Conservation (phyloP, 139 green algal genomes). For the Micractinium conductrix region DNA sequence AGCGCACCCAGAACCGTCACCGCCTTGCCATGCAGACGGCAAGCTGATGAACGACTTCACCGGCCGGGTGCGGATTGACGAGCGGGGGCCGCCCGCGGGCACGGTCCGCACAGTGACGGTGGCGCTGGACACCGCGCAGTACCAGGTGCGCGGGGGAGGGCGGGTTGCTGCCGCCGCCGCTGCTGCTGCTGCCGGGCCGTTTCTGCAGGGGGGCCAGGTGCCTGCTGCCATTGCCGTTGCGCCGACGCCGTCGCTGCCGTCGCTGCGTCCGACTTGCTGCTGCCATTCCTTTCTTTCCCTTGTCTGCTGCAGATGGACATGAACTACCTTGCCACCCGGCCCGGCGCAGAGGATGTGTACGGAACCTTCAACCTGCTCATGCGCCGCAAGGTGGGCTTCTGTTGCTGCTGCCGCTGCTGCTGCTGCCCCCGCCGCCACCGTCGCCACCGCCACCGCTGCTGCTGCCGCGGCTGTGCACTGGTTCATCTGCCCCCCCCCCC, state of each 20-base stretch:
- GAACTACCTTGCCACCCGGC: conserved; percentile 55
- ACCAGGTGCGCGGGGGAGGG: conserved; percentile 83
- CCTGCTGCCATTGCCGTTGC: too few relatives aligned
- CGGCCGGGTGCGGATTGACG: conserved; percentile 73
- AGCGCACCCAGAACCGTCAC: too few relatives aligned
- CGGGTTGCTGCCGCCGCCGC: too few relatives aligned
- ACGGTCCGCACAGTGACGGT: conserved; percentile 80
- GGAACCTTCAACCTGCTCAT: conserved; percentile 91
- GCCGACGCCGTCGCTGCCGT: too few relatives aligned
- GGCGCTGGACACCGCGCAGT: conserved; percentile 94
- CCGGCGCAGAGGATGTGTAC: conserved; percentile 79
- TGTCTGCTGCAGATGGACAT: conserved; percentile 51
- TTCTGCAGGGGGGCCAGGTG: too few relatives aligned
- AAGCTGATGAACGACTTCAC: conserved; percentile 97
- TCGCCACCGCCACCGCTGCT: background rate
- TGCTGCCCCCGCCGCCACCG: background rate
- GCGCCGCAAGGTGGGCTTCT: conserved; percentile 66
- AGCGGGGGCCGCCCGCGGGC: conserved; percentile 63
- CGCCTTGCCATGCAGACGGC: too few relatives aligned
- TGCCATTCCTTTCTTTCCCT: too few relatives aligned
- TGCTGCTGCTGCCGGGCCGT: too few relatives aligned
- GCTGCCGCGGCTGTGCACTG: too few relatives aligned
- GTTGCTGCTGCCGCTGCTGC: background rate
- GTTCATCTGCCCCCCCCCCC: background rate
- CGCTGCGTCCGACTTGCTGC: too few relatives aligned